Percentiles rank a stretch among this genome's conserved stretches.
Evolutionary conservation across 2,329 filamentous ascomycete genomes (phyloP).

Genomic region (Diplodia scrobiculata): DNA sequence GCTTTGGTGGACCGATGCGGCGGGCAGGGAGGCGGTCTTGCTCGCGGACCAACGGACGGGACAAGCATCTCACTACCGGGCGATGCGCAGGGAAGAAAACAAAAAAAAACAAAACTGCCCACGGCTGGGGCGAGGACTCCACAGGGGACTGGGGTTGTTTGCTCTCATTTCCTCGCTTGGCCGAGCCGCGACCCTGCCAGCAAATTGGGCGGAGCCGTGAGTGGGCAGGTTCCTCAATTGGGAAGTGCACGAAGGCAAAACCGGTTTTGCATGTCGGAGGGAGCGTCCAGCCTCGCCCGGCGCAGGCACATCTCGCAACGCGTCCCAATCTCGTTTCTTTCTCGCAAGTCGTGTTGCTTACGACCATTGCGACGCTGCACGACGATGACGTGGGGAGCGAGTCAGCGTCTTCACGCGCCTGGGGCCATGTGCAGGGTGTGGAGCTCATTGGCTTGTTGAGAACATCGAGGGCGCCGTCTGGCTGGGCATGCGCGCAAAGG

Average conservation of each 20-base stretch:
- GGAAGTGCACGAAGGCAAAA: slow-evolving; percentile 23
- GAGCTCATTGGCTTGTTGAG: slow-evolving; percentile 31
- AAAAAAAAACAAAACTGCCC: background rate
- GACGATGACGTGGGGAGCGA: slow-evolving; percentile 5
- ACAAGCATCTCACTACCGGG: background rate
- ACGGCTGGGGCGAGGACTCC: background rate
- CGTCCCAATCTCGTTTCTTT: background rate
- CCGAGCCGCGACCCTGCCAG: background rate
- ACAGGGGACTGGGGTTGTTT: background rate
- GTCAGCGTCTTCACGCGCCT: slow-evolving; percentile 4
- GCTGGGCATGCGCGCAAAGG: slow-evolving; percentile 36
- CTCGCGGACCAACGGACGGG: background rate
- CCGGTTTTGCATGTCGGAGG: background rate
- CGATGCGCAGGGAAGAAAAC: too few relatives aligned
- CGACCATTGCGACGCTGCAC: slow-evolving; percentile 12
- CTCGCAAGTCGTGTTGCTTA: slow-evolving; percentile 5
- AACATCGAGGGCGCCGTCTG: slow-evolving; percentile 38
- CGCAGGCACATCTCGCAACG: background rate
- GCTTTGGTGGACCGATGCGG: background rate
- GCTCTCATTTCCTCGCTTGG: slow-evolving; percentile 1
- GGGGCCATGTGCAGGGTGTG: background rate
- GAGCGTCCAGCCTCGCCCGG: background rate
- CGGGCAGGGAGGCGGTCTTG: background rate
- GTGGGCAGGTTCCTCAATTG: slow-evolving; percentile 13
- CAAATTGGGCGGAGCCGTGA: background rate